Base-by-base conservation (phyloP, 78 protist species). In the Polysphondylium violaceum region DNA sequence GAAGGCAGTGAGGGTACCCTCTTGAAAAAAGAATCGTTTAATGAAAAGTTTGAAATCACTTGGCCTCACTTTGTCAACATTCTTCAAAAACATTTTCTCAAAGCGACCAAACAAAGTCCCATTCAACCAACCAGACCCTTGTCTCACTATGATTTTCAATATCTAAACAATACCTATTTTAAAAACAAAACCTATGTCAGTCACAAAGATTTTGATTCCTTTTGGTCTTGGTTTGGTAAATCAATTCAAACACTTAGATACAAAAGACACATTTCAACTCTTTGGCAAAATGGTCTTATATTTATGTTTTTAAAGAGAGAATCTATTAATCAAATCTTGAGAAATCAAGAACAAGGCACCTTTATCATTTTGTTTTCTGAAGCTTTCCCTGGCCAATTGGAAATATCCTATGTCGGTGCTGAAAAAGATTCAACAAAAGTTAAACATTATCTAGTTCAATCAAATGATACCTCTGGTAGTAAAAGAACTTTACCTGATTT, bases 151-250 rank as follows among this genome's bases (percentile, higher is more conserved):
- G 94, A 89, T 55, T 89, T 89, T 58, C 23, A 36, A 36, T 89
- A 89, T 60, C 36, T 89, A 7, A 61, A 79, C 56, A 36, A 25
- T 7, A 72, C 85, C 3, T 76, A 68, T 41, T 90, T 90, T 40
- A 83, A 61, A 12, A 47, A 59, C 19, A 86, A 77, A 41, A 33
- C 79, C 3, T 60, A 41, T 14, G 79, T 90, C 19, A 50, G 76
- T 14, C 88, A 90, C 11, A 90, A 79, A 40, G 88, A 90, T 43
- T 90, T 90, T 40, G 94, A 90, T 55, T 40, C 68, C 0, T 90
- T 90, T 68, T 90, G 94, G 89, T n/a, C 67, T 9, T 90, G 94
- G 89, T 90, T 93, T 74, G 95, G 95, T n/a, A 73, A 86, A 38
- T 88, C 75, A 2, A 59, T 93, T 41, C 92, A 93, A 64, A 93